Percentiles rank a stretch among this genome's conserved stretches.
These are phyloP conservation scores for Gomphus bonarii DNA, from an alignment of 1,284 basidiomycete genomes.

Conservation along the genomic window DNA sequence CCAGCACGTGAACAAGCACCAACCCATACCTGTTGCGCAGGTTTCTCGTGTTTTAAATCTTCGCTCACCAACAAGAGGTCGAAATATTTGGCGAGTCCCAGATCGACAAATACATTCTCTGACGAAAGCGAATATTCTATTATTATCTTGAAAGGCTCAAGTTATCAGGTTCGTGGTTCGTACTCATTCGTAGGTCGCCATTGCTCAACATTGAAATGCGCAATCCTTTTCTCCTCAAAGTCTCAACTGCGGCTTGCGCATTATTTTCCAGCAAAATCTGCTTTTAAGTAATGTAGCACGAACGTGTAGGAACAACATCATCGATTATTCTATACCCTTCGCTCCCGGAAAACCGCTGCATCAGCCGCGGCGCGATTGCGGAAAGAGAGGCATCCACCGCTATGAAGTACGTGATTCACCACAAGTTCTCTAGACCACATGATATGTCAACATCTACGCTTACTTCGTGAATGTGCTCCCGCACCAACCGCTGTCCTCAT, in stretches of 20 bases:
- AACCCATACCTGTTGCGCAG: slow-evolving; percentile 45
- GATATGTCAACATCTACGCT: slow-evolving; percentile 13
- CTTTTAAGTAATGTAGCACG: slow-evolving; percentile 20
- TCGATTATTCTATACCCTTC: slow-evolving; percentile 62
- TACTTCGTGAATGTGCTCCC: slow-evolving; percentile 48
- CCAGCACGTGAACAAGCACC: slow-evolving; percentile 25
- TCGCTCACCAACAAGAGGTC: slow-evolving; percentile 53
- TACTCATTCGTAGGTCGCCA: slow-evolving; percentile 59
- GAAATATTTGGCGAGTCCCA: slow-evolving; percentile 39
- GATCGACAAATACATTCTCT: slow-evolving; percentile 44
- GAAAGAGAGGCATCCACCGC: slow-evolving; percentile 40
- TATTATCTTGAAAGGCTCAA: not conserved
- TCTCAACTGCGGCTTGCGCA: slow-evolving; percentile 30
- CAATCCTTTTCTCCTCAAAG: slow-evolving; percentile 34
- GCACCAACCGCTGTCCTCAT: slow-evolving; percentile 60
- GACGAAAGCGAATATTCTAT: not conserved
- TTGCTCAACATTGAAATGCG: slow-evolving; percentile 58
- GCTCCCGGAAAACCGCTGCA: slow-evolving; percentile 54
- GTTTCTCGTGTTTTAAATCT: slow-evolving; percentile 58
- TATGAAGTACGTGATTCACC: slow-evolving; percentile 19
- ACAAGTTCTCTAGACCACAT: too few species aligned
- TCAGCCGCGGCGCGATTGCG: slow-evolving; percentile 43
- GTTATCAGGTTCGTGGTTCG: slow-evolving; percentile 16
- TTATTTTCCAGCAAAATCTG: not conserved
- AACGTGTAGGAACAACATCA: slow-evolving; percentile 52